Base-by-base conservation (phyloP, 176 grass and related monocot genomes). In the Raddia guianensis region DNA sequence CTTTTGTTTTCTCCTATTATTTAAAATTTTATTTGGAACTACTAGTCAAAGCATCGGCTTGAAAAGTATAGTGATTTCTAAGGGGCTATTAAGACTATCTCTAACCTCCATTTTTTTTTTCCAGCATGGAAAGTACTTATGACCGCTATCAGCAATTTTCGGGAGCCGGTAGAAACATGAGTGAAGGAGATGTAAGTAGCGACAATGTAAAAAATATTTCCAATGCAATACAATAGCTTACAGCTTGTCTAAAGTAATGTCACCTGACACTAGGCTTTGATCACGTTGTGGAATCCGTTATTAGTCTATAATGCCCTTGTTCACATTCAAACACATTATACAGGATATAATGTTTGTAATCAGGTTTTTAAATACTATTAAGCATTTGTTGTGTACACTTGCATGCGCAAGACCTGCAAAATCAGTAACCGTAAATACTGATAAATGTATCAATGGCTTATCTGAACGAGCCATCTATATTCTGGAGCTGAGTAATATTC, bases 91-190 rank as follows among this genome's bases (percentile, higher is more conserved):
- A 69, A 7, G 61, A 12, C 66, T 63, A 60, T 64, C 33, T 18
- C 57, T 12, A 5, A 0, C 14, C 81, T 48, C 10, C 13, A 34
- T 55, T 80, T 70, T 71, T 52, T 49, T 12, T 75, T 87, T 83
- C 63, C 85, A 91, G 89, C 81, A 84, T 91, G 52, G 85, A 87
- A 84, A 65, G 19, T 33, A 87, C 85, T 61, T 87, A 87, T 68
- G 80, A 80, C 12, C 85, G 89, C 34, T 91, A 81, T 67, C 70
- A 81, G 33, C 82, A 66, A 54, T 87, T 91, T 72, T 44, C 50
- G 0, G 81, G 49, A 81, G 14, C 65, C 42, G 35, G 51, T 46
- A 76, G 49, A n/a, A 63, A 76, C 37, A 8, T 76, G 73, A 87
- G 80, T 61, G 64, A 34, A 72, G 84, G 48, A 63, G 6, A 77